Evolutionary conservation across 192 early-diverging fungal species (phyloP).

Genomic region (Funneliformis geosporum): DNA sequence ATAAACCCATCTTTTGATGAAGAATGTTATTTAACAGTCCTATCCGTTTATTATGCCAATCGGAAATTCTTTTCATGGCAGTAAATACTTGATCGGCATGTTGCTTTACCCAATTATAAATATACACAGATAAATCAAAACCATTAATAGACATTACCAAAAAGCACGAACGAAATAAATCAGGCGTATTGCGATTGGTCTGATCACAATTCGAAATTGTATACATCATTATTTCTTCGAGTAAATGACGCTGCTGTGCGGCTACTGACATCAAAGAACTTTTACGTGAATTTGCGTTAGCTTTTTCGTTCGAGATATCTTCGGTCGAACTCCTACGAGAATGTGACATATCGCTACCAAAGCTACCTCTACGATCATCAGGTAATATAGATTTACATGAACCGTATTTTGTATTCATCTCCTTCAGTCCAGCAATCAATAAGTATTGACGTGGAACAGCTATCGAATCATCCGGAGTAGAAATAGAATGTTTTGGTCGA

Average conservation of each 20-base stretch:
- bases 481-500: constrained; percentile 33
- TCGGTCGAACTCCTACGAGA: constrained; percentile 42
- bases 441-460: constrained; percentile 45
- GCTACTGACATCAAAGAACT: constrained; percentile 48
- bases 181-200: constrained; percentile 30
- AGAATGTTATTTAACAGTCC: constrained; percentile 52
- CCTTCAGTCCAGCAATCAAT: constrained; percentile 53
- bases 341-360: constrained; percentile 47
- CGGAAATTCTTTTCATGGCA: constrained; percentile 41
- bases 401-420: constrained; percentile 42
- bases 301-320: constrained; percentile 14
- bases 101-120: constrained; percentile 54
- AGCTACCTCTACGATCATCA: constrained; percentile 43
- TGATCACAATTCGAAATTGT: constrained; percentile 31
- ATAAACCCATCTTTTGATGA: constrained; percentile 64
- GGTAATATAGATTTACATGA: constrained; percentile 20
- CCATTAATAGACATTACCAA: constrained; percentile 51
- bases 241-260: constrained; percentile 34
- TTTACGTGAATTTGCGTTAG: constrained; percentile 40
- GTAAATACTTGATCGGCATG: constrained; percentile 52
- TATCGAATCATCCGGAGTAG: constrained; percentile 15
- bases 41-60: constrained; percentile 53
- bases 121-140: constrained; percentile 44
- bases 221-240: constrained; percentile 49
- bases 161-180: constrained; percentile 45